Conservation (phyloP, 768 basidiomycete species). For the Cantharellus anzutake region DNA sequence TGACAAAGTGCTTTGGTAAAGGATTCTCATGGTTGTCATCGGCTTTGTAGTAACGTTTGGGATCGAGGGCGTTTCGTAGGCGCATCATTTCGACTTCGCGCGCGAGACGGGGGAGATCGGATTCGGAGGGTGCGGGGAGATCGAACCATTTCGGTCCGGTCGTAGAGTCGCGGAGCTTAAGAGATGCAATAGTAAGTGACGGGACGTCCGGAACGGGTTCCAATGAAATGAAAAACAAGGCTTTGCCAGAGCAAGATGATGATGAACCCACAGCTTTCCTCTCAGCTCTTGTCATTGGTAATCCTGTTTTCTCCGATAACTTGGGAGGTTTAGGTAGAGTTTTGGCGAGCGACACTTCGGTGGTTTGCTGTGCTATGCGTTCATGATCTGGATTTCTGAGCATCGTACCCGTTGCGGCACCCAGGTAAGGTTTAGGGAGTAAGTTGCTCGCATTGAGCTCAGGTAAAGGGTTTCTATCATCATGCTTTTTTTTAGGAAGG, state of each 20-base stretch:
- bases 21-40: constrained; percentile 74
- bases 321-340: constrained; percentile 29
- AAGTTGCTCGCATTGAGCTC: too few species aligned
- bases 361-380: constrained; percentile 26
- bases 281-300: constrained; percentile 51
- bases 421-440: constrained; percentile 39
- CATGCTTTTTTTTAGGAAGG: too few species aligned
- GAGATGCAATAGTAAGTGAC: background rate
- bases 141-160: constrained; percentile 78
- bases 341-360: constrained; percentile 36
- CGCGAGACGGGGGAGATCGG: constrained; percentile 57
- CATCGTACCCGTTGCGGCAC: constrained; percentile 22
- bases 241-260: background rate
- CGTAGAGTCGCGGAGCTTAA: constrained; percentile 47
- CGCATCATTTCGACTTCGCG: constrained; percentile 80
- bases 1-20: constrained; percentile 80
- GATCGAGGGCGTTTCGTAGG: constrained; percentile 73
- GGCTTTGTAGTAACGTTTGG: constrained; percentile 79
- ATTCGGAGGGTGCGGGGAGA: constrained; percentile 62
- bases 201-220: background rate
- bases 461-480: too few species aligned
- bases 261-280: constrained; percentile 38
- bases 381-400: constrained; percentile 45
- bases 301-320: constrained; percentile 34
- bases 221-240: background rate